Base-by-base conservation (phyloP, 1,139 yeast species). In the Kodamaea sp. region DNA sequence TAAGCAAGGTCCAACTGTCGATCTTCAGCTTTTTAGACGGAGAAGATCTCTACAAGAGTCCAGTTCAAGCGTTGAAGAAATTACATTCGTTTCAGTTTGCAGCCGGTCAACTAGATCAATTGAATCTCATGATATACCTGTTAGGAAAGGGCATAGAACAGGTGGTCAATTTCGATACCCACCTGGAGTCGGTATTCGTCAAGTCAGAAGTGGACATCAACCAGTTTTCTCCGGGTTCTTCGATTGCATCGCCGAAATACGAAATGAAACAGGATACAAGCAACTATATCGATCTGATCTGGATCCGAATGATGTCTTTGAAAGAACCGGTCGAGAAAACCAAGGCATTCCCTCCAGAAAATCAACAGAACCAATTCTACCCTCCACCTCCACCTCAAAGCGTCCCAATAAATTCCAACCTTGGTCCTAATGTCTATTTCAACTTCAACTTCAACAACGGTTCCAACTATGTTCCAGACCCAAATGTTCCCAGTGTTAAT, bases 1-100 rank as follows among this genome's bases (percentile, higher is more conserved):
- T 76, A 52, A 58, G 68, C 31, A 75, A 74, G 43, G 75, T 78
- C 2, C 53, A 48, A 22, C 13, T 38, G 2, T 41, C 41, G 15
- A 35, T 51, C 23, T 38, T 34, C 27, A 38, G 40, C 26, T 35
- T 35, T 18, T 24, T 44, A 19, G 29, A 35, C 9, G 26, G 32
- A 19, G 41, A 39, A n/a, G 41, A 35, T 15, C 34, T 44, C 14
- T 44, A 42, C 31, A 38, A 31, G 14, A 32, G 38, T 9, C 42
- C 43, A 1, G 31, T 44, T 7, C 32, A 40, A 4, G 30, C 32
- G 10, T 37, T 44, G 15, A 35, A 41, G 26, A 41, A 36, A 12
- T 30, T 43, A 18, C 44, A 46, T 23, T 37, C 48, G 2, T 41
- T 46, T 29, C 48, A 46, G 26, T 47, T 39, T 24, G 43, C 49